These are phyloP conservation scores for Macrolepiota fuliginosa DNA, from an alignment of 768 basidiomycete genomes.

Conservation along the genomic window DNA sequence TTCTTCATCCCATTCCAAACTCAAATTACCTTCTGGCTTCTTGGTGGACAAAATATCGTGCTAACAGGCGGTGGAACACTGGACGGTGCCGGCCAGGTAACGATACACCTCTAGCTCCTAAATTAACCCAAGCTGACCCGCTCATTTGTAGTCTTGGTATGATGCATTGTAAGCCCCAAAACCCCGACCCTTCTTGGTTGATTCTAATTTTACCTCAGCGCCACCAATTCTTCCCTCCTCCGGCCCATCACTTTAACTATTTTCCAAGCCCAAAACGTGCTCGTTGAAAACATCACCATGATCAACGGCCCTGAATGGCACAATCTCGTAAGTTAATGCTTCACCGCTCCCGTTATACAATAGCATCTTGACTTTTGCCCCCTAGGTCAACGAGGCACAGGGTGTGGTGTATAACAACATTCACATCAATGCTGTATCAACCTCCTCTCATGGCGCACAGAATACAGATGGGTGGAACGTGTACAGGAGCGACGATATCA, in stretches of 20 bases:
- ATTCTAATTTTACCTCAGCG: conserved; percentile 23
- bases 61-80: conserved; percentile 62
- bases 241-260: conserved; percentile 58
- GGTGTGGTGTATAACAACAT: conserved; percentile 46
- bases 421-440: conserved; percentile 44
- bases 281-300: conserved; percentile 46
- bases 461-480: conserved; percentile 69
- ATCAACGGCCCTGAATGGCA: conserved; percentile 52
- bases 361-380: not conserved
- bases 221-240: conserved; percentile 41
- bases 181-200: not conserved
- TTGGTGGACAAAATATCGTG: conserved; percentile 46
- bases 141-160: conserved; percentile 44
- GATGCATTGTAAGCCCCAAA: conserved; percentile 40
- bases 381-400: conserved; percentile 45
- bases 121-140: not conserved
- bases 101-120: conserved; percentile 10
- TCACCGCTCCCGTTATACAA: not conserved
- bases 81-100: conserved; percentile 61
- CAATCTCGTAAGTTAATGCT: conserved; percentile 36
- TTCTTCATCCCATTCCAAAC: conserved; percentile 54
- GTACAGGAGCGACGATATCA: conserved; percentile 51
- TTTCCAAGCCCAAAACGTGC: conserved; percentile 46
- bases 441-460: conserved; percentile 35
- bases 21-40: conserved; percentile 53